Evolutionary conservation across 306 rosid genomes (phyloP).

Genomic region (Lablab purpureus): DNA sequence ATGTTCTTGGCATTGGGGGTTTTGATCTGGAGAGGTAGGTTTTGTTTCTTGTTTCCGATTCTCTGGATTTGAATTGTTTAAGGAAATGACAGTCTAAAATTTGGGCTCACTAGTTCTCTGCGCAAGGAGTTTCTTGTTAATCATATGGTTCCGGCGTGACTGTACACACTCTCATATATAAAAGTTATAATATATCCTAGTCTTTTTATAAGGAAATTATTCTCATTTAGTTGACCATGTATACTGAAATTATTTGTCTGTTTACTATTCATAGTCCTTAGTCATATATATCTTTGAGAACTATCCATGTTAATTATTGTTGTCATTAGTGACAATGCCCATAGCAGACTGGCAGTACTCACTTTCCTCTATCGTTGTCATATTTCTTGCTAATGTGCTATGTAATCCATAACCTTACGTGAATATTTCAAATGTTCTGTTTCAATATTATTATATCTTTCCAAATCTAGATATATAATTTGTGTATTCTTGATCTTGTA

Average conservation of each 20-base stretch:
- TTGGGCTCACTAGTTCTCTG: constrained; percentile 20
- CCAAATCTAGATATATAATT: constrained; percentile 33
- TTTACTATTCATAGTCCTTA: constrained; percentile 14
- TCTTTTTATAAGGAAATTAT: background rate
- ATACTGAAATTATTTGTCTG: constrained; percentile 8
- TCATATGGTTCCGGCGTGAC: background rate
- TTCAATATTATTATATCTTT: constrained; percentile 23
- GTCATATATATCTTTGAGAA: background rate
- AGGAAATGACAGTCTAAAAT: constrained; percentile 14
- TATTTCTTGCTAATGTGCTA: constrained; percentile 29
- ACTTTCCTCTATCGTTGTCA: constrained; percentile 22
- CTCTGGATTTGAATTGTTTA: constrained; percentile 24
- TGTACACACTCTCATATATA: background rate
- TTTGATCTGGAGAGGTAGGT: constrained; percentile 94
- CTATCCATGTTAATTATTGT: constrained; percentile 1
- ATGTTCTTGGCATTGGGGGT: constrained; percentile 98
- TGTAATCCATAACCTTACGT: constrained; percentile 13
- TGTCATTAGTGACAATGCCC: constrained; percentile 3
- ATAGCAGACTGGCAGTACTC: background rate
- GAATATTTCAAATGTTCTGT: constrained; percentile 23
- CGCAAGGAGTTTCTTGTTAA: constrained; percentile 5
- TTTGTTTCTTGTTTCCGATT: constrained; percentile 42
- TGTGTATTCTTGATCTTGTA: constrained; percentile 44
- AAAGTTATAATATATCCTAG: background rate
- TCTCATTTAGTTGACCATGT: constrained; percentile 7